Evolutionary conservation across 331 rosid species (phyloP).

Genomic region (Cucumis variabilis): DNA sequence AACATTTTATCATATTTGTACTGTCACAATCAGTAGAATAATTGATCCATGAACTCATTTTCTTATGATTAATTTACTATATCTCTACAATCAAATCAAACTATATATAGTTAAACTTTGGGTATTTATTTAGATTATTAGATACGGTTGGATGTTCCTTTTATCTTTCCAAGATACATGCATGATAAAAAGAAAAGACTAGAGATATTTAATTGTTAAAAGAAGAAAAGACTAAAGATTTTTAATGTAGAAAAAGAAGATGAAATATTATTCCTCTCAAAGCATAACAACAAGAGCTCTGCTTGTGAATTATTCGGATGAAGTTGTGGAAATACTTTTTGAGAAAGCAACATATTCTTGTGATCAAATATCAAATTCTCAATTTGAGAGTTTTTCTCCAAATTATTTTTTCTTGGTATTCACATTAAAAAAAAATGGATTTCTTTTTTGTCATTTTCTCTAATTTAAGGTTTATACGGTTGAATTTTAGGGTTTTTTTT

Average conservation of each 20-base stretch:
- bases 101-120: background rate
- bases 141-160: background rate
- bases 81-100: background rate
- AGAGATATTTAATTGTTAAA: too few species aligned
- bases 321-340: background rate
- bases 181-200: background rate
- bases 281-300: background rate
- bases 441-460: background rate
- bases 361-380: background rate
- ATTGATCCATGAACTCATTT: background rate
- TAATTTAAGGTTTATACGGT: background rate
- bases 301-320: background rate
- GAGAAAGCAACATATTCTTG: conserved; percentile 9
- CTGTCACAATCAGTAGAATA: background rate
- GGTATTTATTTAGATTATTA: background rate
- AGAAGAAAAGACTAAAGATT: background rate
- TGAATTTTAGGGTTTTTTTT: background rate
- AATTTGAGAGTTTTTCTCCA: background rate
- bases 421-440: background rate
- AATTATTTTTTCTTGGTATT: background rate
- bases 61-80: background rate
- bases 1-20: background rate
- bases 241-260: background rate
- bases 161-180: background rate
- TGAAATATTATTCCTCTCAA: background rate